These are phyloP conservation scores for Hemileccinum impolitum DNA, from an alignment of 768 basidiomycete species.

Conservation along the genomic window DNA sequence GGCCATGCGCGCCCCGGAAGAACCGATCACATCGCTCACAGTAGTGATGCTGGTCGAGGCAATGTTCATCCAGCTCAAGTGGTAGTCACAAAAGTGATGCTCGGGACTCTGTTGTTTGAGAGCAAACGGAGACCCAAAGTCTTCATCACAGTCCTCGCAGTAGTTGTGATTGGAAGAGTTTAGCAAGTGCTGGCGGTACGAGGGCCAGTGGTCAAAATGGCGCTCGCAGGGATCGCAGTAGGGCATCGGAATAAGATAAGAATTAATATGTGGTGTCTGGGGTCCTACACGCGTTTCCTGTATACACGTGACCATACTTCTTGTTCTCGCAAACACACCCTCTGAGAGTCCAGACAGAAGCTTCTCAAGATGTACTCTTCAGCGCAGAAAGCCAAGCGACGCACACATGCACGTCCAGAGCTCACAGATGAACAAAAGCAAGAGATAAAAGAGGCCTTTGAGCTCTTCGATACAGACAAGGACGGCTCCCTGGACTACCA, in stretches of 20 bases:
- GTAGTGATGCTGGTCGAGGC: conserved; percentile 36
- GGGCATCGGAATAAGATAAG: conserved; percentile 15
- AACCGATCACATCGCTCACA: conserved; percentile 42
- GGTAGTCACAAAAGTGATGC: conserved; percentile 51
- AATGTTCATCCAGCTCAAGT: conserved; percentile 48
- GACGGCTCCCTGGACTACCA: conserved; percentile 96
- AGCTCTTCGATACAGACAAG: conserved; percentile 98
- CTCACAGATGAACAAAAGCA: conserved; percentile 87
- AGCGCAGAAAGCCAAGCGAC: conserved; percentile 70
- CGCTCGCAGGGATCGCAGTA: conserved; percentile 41
- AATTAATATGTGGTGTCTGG: background rate
- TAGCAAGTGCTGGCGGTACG: conserved; percentile 35
- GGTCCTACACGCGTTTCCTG: conserved; percentile 30
- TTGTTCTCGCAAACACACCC: conserved; percentile 1
- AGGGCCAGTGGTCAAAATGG: conserved; percentile 27
- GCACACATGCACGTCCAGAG: conserved; percentile 74
- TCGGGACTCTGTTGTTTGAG: conserved; percentile 49
- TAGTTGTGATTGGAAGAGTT: conserved; percentile 40
- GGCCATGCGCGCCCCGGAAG: conserved; percentile 37
- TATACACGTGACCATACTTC: conserved; percentile 23
- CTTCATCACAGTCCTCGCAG: conserved; percentile 44
- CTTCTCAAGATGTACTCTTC: conserved; percentile 47
- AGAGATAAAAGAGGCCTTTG: conserved; percentile 98
- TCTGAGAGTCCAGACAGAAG: background rate
- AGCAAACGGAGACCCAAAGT: conserved; percentile 39